Evolutionary conservation across 768 basidiomycete species (phyloP).

Genomic region (Phallus indusiatus): DNA sequence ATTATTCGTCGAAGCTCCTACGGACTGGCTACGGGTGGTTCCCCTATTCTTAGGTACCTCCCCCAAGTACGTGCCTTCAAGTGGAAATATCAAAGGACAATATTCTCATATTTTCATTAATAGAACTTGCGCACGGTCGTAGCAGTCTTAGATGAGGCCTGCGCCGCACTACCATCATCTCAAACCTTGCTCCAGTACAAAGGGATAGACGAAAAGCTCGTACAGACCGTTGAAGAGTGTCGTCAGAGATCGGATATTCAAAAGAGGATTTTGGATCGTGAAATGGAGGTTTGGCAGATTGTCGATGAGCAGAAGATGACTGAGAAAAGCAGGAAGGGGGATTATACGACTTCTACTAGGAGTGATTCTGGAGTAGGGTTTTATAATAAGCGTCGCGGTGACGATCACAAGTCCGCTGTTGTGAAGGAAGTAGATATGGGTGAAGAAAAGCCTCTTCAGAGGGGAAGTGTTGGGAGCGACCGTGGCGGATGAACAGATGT

Average conservation of each 20-base stretch:
- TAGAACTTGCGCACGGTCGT: constrained; percentile 4
- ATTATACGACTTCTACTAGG: not conserved
- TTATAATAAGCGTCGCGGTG: not conserved
- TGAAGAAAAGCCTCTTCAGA: constrained; percentile 4
- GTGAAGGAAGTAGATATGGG: not conserved
- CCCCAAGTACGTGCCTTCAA: not conserved
- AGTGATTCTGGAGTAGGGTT: not conserved
- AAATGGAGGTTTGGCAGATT: constrained; percentile 9
- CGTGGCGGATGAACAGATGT: not conserved
- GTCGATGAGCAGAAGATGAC: constrained; percentile 6
- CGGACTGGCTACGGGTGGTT: constrained; percentile 22
- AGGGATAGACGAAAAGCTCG: not conserved
- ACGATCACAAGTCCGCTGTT: not conserved
- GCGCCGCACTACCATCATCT: not conserved
- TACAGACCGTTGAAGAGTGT: constrained; percentile 4
- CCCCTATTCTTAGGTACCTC: constrained; percentile 14
- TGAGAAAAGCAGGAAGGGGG: not conserved
- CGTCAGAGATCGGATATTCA: constrained; percentile 3
- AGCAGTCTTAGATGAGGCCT: constrained; percentile 3
- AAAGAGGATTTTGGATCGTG: constrained; percentile 3
- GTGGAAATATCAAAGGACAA: not conserved
- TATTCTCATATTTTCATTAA: not conserved
- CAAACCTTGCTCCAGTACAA: not conserved
- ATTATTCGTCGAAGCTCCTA: constrained; percentile 21
- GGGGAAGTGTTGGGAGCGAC: constrained; percentile 8